phyloP scores from a whole-genome alignment of 2,329 filamentous ascomycete species.

The Rhynchosporium graminicola region DNA sequence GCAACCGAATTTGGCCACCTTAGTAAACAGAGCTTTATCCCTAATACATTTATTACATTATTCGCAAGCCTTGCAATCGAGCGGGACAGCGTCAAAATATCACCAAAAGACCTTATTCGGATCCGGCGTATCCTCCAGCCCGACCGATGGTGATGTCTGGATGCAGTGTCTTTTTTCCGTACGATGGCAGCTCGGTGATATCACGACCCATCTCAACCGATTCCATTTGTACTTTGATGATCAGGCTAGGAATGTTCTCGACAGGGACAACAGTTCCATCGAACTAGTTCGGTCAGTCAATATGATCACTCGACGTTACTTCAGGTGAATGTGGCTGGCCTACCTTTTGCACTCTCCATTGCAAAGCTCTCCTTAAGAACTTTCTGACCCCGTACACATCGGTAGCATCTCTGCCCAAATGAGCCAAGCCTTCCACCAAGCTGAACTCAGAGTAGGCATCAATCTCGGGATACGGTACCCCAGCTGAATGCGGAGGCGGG shows the following conservation, averaged over 20 bases:
- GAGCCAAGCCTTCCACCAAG: slow-evolving; percentile 23
- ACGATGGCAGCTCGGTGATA: slow-evolving; percentile 30
- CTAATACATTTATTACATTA: not conserved
- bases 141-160: slow-evolving; percentile 29
- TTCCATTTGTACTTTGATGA: slow-evolving; percentile 31
- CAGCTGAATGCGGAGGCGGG: slow-evolving; percentile 24
- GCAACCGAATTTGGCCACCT: not conserved
- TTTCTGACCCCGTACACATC: slow-evolving; percentile 21
- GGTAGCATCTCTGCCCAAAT: slow-evolving; percentile 18
- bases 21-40: not conserved
- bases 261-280: slow-evolving; percentile 27
- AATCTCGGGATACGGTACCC: slow-evolving; percentile 19
- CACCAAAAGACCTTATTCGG: not conserved
- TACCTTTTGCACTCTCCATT: slow-evolving; percentile 37
- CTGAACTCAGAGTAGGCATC: slow-evolving; percentile 32
- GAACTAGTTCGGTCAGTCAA: slow-evolving; percentile 19
- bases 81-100: not conserved
- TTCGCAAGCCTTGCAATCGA: not conserved
- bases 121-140: slow-evolving; percentile 22
- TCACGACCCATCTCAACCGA: slow-evolving; percentile 24
- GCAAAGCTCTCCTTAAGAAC: slow-evolving; percentile 31
- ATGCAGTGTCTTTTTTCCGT: slow-evolving; percentile 32
- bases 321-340: slow-evolving; percentile 15
- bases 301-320: not conserved
- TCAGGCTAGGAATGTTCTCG: slow-evolving; percentile 25